phyloP scores from a whole-genome alignment of 1,284 basidiomycete species.

The Sanghuangporus weigelae region DNA sequence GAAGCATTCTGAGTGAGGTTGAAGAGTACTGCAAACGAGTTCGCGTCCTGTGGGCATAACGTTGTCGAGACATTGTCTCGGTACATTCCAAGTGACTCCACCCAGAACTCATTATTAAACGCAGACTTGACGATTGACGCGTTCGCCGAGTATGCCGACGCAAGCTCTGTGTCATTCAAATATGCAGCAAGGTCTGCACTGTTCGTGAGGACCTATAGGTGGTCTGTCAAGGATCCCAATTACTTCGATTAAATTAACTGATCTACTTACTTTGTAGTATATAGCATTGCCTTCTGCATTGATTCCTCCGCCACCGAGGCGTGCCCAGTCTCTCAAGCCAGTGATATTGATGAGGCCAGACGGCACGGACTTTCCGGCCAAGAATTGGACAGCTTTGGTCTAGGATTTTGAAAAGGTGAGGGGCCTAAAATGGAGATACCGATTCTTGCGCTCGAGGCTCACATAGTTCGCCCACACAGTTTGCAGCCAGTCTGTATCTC shows the following conservation, averaged over 20 bases:
- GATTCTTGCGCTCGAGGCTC: neutral
- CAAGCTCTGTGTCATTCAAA: slow-evolving; percentile 32
- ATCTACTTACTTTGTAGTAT: slow-evolving; percentile 34
- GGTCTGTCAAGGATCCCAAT: neutral
- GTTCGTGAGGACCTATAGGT: slow-evolving; percentile 37
- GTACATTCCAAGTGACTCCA: slow-evolving; percentile 37
- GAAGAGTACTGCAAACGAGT: slow-evolving; percentile 46
- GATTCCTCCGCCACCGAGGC: slow-evolving; percentile 41
- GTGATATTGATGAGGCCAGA: slow-evolving; percentile 46
- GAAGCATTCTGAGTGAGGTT: slow-evolving; percentile 37
- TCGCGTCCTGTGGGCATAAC: slow-evolving; percentile 46
- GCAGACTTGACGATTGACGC: slow-evolving; percentile 37
- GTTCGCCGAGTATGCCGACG: slow-evolving; percentile 34
- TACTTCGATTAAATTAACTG: neutral
- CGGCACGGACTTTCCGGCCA: slow-evolving; percentile 39
- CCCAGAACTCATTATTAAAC: slow-evolving; percentile 43
- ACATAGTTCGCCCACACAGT: slow-evolving; percentile 44
- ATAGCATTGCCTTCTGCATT: slow-evolving; percentile 47
- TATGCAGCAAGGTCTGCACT: slow-evolving; percentile 42
- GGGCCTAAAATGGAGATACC: neutral
- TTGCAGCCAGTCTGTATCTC: slow-evolving; percentile 39
- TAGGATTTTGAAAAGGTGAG: neutral
- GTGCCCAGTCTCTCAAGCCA: slow-evolving; percentile 44
- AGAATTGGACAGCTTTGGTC: slow-evolving; percentile 41
- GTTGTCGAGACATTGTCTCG: slow-evolving; percentile 40